phyloP scores from a whole-genome alignment of 2,329 filamentous ascomycete species.

The Claviceps arundinis region DNA sequence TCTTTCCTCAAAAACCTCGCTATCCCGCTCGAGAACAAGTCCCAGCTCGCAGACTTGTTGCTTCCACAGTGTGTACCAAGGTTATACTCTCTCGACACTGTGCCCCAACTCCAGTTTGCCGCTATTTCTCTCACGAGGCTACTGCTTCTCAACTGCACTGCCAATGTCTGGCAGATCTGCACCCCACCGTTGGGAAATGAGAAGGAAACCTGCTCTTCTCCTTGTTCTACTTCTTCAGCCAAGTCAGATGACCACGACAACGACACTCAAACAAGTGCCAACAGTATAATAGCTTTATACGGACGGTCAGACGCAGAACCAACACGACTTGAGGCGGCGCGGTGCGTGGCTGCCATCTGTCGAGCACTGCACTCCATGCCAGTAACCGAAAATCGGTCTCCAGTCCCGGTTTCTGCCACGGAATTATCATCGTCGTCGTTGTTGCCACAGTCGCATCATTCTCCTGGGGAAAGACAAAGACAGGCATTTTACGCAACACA shows the following conservation, averaged over 20 bases:
- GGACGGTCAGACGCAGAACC: slow-evolving; percentile 30
- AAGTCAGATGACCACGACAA: slow-evolving; percentile 8
- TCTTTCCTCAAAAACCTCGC: slow-evolving; percentile 53
- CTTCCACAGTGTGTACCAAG: slow-evolving; percentile 33
- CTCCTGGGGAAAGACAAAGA: slow-evolving; percentile 8
- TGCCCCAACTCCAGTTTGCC: slow-evolving; percentile 45
- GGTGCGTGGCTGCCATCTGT: slow-evolving; percentile 38
- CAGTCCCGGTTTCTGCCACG: slow-evolving; percentile 7
- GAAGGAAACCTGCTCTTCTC: not conserved
- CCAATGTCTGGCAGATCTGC: slow-evolving; percentile 39
- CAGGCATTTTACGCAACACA: slow-evolving; percentile 33
- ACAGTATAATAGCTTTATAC: slow-evolving; percentile 25
- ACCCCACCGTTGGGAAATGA: slow-evolving; percentile 17
- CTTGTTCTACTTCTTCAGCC: slow-evolving; percentile 9
- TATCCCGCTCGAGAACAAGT: slow-evolving; percentile 42
- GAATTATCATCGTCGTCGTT: not conserved
- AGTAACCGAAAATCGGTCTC: slow-evolving; percentile 17
- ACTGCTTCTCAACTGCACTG: slow-evolving; percentile 37
- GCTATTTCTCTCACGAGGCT: slow-evolving; percentile 45
- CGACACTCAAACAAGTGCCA: slow-evolving; percentile 19
- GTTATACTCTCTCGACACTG: slow-evolving; percentile 38
- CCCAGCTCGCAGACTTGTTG: slow-evolving; percentile 34
- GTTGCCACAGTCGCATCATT: not conserved
- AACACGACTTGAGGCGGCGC: slow-evolving; percentile 45
- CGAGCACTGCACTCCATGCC: slow-evolving; percentile 37